These are phyloP conservation scores for Houttuynia cordata DNA, from an alignment of 164 flowering plant species.

Conservation along the genomic window DNA sequence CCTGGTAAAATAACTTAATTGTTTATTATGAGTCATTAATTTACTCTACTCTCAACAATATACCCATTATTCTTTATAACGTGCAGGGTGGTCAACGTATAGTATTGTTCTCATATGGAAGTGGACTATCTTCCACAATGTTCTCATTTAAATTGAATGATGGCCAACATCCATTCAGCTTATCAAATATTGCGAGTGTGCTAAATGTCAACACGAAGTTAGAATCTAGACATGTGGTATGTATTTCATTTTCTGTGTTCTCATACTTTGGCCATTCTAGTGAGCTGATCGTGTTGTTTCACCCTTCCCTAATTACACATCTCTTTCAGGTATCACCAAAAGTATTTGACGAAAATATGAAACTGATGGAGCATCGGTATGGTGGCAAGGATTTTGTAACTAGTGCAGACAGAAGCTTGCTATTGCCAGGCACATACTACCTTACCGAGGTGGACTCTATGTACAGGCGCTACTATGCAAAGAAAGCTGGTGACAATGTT, in stretches of 20 bases:
- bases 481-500: conserved; percentile 26
- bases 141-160: conserved; percentile 56
- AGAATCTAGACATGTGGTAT: conserved; percentile 78
- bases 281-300: too few species aligned
- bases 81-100: conserved; percentile 68
- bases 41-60: background rate
- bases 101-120: conserved; percentile 87
- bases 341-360: conserved; percentile 66
- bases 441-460: conserved; percentile 81
- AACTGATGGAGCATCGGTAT: conserved; percentile 93
- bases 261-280: background rate
- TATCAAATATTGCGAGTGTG: conserved; percentile 70
- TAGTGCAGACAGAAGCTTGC: conserved; percentile 50
- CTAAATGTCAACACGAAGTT: conserved; percentile 60
- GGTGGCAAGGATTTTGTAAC: conserved; percentile 86
- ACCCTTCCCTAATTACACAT: background rate
- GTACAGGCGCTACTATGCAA: conserved; percentile 84
- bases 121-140: conserved; percentile 86
- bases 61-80: conserved; percentile 1
- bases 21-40: background rate
- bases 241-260: conserved; percentile 1
- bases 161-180: conserved; percentile 65
- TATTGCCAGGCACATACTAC: conserved; percentile 74
- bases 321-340: conserved; percentile 55
- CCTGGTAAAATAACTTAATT: conserved; percentile 38